Evolutionary conservation across 352 stramenopile genomes (phyloP), one percentile per base, ranked within the genome.

Genomic region (Phytophthora rubi): DNA sequence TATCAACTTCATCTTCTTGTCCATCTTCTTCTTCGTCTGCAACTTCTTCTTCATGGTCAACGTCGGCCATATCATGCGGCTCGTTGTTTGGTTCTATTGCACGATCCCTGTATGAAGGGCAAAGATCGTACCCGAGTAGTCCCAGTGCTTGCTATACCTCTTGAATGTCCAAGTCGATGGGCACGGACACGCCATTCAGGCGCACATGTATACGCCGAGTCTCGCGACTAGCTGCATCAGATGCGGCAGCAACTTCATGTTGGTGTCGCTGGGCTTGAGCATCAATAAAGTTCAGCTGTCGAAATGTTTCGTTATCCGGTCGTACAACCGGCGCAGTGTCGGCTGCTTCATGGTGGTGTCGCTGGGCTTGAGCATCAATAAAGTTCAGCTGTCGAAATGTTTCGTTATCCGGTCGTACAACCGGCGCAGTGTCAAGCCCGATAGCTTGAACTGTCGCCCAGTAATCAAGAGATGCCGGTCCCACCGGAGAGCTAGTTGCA

Each of bases 331-430:
- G 33, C 2, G 53, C 30, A 7, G 5, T 16, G 13, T 59, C n/a
- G 1, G 33, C n/a, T n/a, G n/a, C 33, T 37, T 59, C 53, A 2
- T 59, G 4, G 2, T 12, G 33, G 33, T 59, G 53, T 49, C 26
- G 53, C 2, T 32, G 8, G 8, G 53, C 32, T 33, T 33, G 53
- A 2, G 0, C 4, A 30, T 49, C 33, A 9, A 59, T 28, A 23
- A 33, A 49, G 12, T 59, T 59, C 2, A 49, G 53, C 13, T 59
- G 53, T 18, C 12, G 33, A 49, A 49, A 59, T 9, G 53, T 59
- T 13, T 59, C 53, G 21, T 37, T 37, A 21, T 49, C 53, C 5
- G 53, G 33, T 2, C 16, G 10, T 1, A 59, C 32, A 45, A 59
- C 6, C 49, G 53, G 33, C 2, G 53, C 30, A 7, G 5, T 16